phyloP scores from a whole-genome alignment of 352 stramenopile species.

The Phytopythium delawarense region DNA sequence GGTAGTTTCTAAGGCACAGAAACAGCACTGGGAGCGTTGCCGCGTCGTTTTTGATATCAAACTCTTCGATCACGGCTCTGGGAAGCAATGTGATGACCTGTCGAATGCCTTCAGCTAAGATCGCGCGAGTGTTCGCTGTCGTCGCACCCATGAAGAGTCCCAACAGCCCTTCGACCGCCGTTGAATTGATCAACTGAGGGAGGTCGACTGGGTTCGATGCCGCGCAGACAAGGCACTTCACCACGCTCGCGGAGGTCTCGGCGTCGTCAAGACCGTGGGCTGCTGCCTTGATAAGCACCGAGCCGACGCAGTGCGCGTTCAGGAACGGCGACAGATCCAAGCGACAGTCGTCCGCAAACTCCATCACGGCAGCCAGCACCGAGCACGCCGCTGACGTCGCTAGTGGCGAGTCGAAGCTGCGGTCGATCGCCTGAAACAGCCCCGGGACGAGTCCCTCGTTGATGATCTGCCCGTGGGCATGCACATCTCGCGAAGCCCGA shows the following conservation, averaged over 20 bases:
- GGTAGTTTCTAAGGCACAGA: slow-evolving; percentile 52
- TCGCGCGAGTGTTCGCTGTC: slow-evolving; percentile 18
- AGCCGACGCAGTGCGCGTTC: slow-evolving; percentile 26
- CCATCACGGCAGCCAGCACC: slow-evolving; percentile 69
- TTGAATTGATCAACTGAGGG: slow-evolving; percentile 40
- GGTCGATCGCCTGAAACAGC: slow-evolving; percentile 54
- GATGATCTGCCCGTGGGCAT: slow-evolving; percentile 53
- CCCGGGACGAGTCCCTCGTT: slow-evolving; percentile 43
- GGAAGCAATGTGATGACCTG: slow-evolving; percentile 40
- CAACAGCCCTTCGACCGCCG: slow-evolving; percentile 59
- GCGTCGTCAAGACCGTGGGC: slow-evolving; percentile 24
- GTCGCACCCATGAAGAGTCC: slow-evolving; percentile 42
- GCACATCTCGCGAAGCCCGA: slow-evolving; percentile 27
- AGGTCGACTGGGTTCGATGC: slow-evolving; percentile 46
- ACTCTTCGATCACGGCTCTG: slow-evolving; percentile 32
- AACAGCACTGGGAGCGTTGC: slow-evolving; percentile 58
- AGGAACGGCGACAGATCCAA: slow-evolving; percentile 56
- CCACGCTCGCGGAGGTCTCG: slow-evolving; percentile 30
- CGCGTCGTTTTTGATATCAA: slow-evolving; percentile 43
- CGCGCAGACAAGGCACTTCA: slow-evolving; percentile 57
- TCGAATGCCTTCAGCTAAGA: slow-evolving; percentile 34
- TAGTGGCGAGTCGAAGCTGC: slow-evolving; percentile 47
- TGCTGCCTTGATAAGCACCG: slow-evolving; percentile 38
- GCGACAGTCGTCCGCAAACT: slow-evolving; percentile 49
- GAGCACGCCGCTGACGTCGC: slow-evolving; percentile 40